Base-by-base conservation (phyloP, 2,329 filamentous ascomycete species). In the Zarea fungicola region DNA sequence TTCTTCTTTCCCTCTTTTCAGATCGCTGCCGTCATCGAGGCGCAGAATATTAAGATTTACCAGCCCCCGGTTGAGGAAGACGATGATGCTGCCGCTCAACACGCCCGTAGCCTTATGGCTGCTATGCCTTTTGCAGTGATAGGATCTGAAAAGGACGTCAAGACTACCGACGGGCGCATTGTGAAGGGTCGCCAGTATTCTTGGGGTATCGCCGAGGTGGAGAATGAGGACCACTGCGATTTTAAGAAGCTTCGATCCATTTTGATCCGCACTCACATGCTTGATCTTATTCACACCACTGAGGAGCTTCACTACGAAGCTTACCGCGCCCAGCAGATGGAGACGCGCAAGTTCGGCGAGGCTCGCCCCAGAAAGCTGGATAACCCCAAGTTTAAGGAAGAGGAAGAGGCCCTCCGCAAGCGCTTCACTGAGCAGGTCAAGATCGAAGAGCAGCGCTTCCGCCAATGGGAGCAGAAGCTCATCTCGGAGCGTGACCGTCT, bases 361-460 rank as follows among this genome's bases (percentile, higher is more conserved):
- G 92, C 91, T 52, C 85, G 92, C 59, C 93, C 93, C 60, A 82
- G 92, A 73, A 99, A 99, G 83, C 80, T 99, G 62, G 93, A 99
- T 77, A 99, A 99, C 80, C 93, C 93, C 75, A 99, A 99, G 80
- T 99, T 97, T 83, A 99, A 99, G 83, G 93, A 99, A 71, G 93
- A 99, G 74, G 93, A 99, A 69, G 93, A 99, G 80, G 88, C 89
- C 54, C 84, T 99, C 58, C 85, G 93, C 74, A 99, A 99, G 84
- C 84, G 95, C 61, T 99, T 99, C 76, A 99, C 93, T 60, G 93
- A 99, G 77, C 93, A 99, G 73, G 93, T 99, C 78, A 99, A 99
- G 88, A 88, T 99, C 65, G 95, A 99, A 78, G 93, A 99, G 76
- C 90, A 96, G 77, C 85, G 93, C 58, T 99, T 99, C 85, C 84